phyloP scores from a whole-genome alignment of 345 rosid genomes.

The Linum lewisii region DNA sequence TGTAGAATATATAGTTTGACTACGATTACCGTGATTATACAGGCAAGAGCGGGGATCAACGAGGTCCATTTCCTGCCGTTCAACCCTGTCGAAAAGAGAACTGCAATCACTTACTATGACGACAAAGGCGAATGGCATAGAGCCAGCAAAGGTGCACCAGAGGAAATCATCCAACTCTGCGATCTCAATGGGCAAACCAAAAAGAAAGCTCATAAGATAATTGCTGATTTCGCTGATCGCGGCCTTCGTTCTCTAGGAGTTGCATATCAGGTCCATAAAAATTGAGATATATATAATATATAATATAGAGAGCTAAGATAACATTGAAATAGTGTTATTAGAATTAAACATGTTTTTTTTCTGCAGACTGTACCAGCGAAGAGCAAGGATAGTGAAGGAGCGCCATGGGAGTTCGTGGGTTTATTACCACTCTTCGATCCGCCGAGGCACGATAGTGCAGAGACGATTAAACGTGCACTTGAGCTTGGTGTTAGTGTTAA shows the following conservation, averaged over 20 bases:
- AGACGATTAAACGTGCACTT: constrained; percentile 68
- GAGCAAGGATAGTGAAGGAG: constrained; percentile 62
- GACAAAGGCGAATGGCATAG: constrained; percentile 66
- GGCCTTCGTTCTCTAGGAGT: constrained; percentile 84
- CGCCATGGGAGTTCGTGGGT: constrained; percentile 84
- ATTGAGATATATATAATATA: too few species aligned
- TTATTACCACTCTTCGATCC: constrained; percentile 90
- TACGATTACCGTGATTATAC: not conserved
- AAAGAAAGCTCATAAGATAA: constrained; percentile 49
- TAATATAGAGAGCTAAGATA: not conserved
- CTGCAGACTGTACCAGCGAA: constrained; percentile 53
- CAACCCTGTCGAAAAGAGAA: constrained; percentile 88
- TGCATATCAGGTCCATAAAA: constrained; percentile 51
- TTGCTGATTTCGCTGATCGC: constrained; percentile 58
- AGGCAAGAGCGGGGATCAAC: constrained; percentile 86
- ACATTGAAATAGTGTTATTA: not conserved
- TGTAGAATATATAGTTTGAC: not conserved
- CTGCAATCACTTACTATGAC: constrained; percentile 79
- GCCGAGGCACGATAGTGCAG: constrained; percentile 80
- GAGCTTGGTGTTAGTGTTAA: constrained; percentile 78
- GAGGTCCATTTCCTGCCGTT: constrained; percentile 95
- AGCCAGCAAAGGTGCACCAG: constrained; percentile 91
- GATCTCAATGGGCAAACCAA: constrained; percentile 42
- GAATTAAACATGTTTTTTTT: too few species aligned
- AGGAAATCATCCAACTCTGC: constrained; percentile 87